Evolutionary conservation across 2,329 filamentous ascomycete genomes (phyloP).

Genomic region (Zasmidium cellare): DNA sequence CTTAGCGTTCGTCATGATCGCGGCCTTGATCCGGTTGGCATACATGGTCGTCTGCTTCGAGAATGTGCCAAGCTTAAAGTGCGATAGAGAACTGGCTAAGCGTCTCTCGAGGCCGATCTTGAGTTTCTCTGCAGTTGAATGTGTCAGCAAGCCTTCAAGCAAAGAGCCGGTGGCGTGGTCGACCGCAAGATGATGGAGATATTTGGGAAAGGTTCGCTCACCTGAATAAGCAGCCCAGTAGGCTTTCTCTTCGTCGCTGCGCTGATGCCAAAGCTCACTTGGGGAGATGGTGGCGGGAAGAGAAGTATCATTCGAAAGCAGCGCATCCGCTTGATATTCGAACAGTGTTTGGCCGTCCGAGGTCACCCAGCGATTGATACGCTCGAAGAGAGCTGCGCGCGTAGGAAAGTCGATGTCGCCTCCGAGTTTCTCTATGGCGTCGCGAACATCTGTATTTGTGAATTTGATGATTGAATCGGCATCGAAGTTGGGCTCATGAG

Average conservation of each 20-base stretch:
- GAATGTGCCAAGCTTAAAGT: background rate
- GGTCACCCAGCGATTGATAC: background rate
- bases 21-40: background rate
- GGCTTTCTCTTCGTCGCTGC: background rate
- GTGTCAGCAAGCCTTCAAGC: background rate
- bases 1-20: background rate
- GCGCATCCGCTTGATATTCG: background rate
- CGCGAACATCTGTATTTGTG: background rate
- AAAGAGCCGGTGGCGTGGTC: background rate
- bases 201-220: background rate
- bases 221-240: background rate
- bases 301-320: background rate
- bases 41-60: background rate
- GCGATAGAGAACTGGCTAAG: background rate
- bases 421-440: background rate
- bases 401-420: background rate
- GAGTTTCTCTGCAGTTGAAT: background rate
- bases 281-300: background rate
- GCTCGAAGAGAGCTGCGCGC: background rate
- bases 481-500: background rate
- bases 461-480: background rate
- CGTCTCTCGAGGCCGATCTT: background rate
- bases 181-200: background rate
- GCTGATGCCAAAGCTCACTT: background rate
- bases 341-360: background rate